These are phyloP conservation scores for Isatis tinctoria DNA, from an alignment of 345 rosid genomes.

Conservation along the genomic window DNA sequence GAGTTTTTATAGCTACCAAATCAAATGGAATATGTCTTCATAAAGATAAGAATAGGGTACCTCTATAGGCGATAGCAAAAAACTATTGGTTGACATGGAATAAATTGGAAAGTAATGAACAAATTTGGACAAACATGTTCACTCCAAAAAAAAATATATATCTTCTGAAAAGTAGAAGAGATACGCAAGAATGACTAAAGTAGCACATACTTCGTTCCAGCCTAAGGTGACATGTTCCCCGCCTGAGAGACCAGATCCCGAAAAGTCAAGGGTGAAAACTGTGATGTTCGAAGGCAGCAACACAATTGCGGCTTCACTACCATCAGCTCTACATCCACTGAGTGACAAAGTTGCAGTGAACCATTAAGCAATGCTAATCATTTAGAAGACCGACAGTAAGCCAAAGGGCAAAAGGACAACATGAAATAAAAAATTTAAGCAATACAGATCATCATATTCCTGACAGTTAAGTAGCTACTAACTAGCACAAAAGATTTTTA, in stretches of 20 bases:
- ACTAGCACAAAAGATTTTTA: neutral
- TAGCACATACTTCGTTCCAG: conserved; percentile 70
- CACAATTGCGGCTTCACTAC: conserved; percentile 88
- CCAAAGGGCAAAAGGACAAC: neutral
- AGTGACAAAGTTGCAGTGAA: neutral
- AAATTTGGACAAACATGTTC: neutral
- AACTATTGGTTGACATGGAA: neutral
- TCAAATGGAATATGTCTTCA: neutral
- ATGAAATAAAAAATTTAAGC: neutral
- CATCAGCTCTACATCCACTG: conserved; percentile 97
- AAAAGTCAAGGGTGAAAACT: conserved; percentile 88
- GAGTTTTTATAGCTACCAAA: neutral
- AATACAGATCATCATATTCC: neutral
- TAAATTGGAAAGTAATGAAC: neutral
- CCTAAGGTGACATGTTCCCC: conserved; percentile 90
- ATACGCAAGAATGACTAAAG: conserved; percentile 6
- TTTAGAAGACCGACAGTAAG: neutral
- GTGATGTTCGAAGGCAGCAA: conserved; percentile 85
- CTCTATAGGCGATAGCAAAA: neutral
- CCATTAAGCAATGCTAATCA: conserved; percentile 1
- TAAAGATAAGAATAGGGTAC: neutral
- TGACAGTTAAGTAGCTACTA: neutral
- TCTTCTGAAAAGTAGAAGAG: neutral
- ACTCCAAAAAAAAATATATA: neutral
- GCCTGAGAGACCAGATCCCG: conserved; percentile 88